These are phyloP conservation scores for Exobasidium rhododendri DNA, from an alignment of 1,284 basidiomycete genomes.

Conservation along the genomic window DNA sequence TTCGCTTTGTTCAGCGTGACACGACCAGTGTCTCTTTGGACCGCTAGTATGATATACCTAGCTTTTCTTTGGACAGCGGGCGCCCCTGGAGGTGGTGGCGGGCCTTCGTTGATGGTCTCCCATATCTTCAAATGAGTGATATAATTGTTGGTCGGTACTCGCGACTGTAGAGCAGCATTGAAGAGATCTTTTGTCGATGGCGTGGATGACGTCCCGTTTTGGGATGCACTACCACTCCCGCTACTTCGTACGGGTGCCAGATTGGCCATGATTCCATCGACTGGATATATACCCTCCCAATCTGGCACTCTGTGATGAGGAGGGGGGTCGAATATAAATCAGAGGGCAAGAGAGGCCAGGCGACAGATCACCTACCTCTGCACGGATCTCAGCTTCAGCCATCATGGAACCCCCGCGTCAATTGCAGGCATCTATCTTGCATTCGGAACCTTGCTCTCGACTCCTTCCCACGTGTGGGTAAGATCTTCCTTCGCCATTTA, in stretches of 20 bases:
- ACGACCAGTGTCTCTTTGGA: constrained; percentile 34
- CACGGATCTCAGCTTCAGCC: too few species aligned
- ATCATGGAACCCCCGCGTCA: too few species aligned
- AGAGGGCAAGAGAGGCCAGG: too few species aligned
- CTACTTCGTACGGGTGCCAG: background rate
- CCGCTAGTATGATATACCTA: constrained; percentile 47
- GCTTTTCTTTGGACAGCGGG: constrained; percentile 33
- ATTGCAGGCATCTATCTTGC: too few species aligned
- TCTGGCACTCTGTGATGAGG: too few species aligned
- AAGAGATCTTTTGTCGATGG: constrained; percentile 30
- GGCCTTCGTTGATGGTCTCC: constrained; percentile 32
- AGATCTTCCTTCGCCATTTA: background rate
- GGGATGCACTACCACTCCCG: background rate
- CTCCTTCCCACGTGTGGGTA: too few species aligned
- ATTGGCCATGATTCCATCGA: too few species aligned
- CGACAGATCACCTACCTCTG: too few species aligned
- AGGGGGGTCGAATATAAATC: too few species aligned
- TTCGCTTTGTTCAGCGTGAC: constrained; percentile 76
- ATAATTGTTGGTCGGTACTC: constrained; percentile 43
- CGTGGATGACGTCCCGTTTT: background rate
- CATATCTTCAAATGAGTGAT: constrained; percentile 52
- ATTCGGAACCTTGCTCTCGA: too few species aligned
- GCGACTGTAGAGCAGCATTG: constrained; percentile 40
- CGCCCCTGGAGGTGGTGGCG: constrained; percentile 5
- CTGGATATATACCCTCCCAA: too few species aligned